A percentile compares a stretch with the other conserved stretches of the same genome.
phyloP scores from a whole-genome alignment of 2,329 filamentous ascomycete genomes.

The Onygenales sp. region DNA sequence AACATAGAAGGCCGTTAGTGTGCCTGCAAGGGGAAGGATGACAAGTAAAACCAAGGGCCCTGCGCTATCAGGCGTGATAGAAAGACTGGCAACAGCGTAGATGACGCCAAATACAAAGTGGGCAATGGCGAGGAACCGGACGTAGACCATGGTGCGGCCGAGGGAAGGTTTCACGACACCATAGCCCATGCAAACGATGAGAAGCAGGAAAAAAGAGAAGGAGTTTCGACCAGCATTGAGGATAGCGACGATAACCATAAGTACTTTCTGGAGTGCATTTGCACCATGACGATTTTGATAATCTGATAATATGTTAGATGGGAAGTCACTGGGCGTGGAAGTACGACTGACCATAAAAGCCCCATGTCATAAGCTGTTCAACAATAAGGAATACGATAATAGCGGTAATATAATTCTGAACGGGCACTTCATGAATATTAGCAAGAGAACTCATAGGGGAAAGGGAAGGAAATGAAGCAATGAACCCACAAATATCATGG shows the following conservation, averaged over 20 bases:
- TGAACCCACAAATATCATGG: constrained; percentile 66
- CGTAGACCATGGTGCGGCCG: constrained; percentile 87
- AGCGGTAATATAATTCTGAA: constrained; percentile 98
- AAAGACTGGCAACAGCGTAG: constrained; percentile 80
- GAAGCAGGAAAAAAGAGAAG: constrained; percentile 93
- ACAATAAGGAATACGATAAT: constrained; percentile 89
- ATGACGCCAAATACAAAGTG: constrained; percentile 94
- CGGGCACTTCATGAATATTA: constrained; percentile 55
- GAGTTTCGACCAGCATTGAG: constrained; percentile 92
- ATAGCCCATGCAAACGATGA: constrained; percentile 99
- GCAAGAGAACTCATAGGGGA: constrained; percentile 9
- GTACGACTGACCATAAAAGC: constrained; percentile 67
- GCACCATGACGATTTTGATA: constrained; percentile 86
- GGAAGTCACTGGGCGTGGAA: constrained; percentile 13
- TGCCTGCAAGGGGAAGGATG: constrained; percentile 82
- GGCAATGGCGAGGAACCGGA: constrained; percentile 78
- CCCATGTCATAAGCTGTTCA: constrained; percentile 98
- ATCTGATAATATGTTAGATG: constrained; percentile 44
- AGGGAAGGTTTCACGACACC: constrained; percentile 92
- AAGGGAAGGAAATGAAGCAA: neutral
- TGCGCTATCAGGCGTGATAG: constrained; percentile 80
- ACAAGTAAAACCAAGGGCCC: constrained; percentile 87
- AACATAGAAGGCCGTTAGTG: constrained; percentile 92
- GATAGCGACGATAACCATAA: constrained; percentile 85
- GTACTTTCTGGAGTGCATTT: constrained; percentile 69